Conservation (phyloP, 78 protist genomes). For the Reticulomyxa filosa region DNA sequence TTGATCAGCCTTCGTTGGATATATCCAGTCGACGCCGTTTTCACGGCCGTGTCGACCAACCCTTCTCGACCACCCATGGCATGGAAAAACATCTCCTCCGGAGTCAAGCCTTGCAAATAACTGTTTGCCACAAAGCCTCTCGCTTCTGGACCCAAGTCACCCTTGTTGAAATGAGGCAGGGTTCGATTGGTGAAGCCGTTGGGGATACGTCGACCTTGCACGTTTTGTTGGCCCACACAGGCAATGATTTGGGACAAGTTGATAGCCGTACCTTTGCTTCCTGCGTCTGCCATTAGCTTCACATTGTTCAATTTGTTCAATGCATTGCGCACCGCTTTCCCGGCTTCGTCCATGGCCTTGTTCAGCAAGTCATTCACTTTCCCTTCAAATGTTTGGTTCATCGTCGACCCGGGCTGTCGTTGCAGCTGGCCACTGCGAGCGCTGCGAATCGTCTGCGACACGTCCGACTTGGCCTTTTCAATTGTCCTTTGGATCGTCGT, state of each 20-base stretch:
- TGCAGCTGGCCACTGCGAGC: slow-evolving; percentile 30
- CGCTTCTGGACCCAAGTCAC: slow-evolving; percentile 18
- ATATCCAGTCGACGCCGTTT: slow-evolving; percentile 97
- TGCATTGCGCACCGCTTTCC: slow-evolving; percentile 7
- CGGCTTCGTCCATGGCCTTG: slow-evolving; percentile 71
- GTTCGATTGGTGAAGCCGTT: slow-evolving; percentile 80
- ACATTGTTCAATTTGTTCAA: slow-evolving; percentile 44
- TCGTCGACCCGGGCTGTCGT: slow-evolving; percentile 71
- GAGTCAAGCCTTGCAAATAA: slow-evolving; percentile 73
- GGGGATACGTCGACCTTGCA: slow-evolving; percentile 95
- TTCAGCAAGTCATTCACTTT: slow-evolving; percentile 73
- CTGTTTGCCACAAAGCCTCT: slow-evolving; percentile 92
- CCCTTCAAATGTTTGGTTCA: slow-evolving; percentile 80
- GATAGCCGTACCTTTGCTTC: slow-evolving; percentile 90
- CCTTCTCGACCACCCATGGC: slow-evolving; percentile 99
- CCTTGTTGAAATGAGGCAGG: slow-evolving; percentile 92
- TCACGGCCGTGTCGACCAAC: slow-evolving; percentile 92
- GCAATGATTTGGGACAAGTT: slow-evolving; percentile 96
- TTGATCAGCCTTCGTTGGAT: slow-evolving; percentile 77
- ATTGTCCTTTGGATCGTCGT: slow-evolving; percentile 33
- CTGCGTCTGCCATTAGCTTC: slow-evolving; percentile 81
- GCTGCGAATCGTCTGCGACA: slow-evolving; percentile 13
- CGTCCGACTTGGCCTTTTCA: slow-evolving; percentile 34
- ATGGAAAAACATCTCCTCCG: slow-evolving; percentile 93
- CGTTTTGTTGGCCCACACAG: slow-evolving; percentile 99